Percentiles rank a stretch among this genome's conserved stretches.
These are phyloP conservation scores for Asterochloris sp. DNA, from an alignment of 139 green algal genomes.

Conservation along the genomic window DNA sequence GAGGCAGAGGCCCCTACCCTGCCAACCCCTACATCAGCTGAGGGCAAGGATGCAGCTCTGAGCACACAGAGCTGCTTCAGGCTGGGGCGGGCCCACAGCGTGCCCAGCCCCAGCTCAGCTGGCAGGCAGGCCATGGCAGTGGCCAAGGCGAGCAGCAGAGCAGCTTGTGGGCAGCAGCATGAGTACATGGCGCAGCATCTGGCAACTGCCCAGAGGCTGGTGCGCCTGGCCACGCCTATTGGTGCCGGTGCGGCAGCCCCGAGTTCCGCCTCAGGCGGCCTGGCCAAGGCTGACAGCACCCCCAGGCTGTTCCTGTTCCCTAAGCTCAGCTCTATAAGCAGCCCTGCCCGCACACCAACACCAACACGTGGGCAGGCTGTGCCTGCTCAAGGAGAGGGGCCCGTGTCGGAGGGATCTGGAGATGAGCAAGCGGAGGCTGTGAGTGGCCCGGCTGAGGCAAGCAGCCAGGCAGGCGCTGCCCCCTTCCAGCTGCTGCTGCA, in stretches of 20 bases:
- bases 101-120: not conserved
- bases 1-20: not conserved
- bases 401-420: too few relatives aligned
- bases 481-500: too few relatives aligned
- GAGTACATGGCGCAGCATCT: not conserved
- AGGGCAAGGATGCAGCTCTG: not conserved
- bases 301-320: too few relatives aligned
- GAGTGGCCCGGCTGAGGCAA: too few relatives aligned
- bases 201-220: constrained; percentile 2
- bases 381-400: not conserved
- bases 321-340: too few relatives aligned
- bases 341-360: too few relatives aligned
- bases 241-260: not conserved
- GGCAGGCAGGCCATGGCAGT: not conserved
- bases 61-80: too few relatives aligned
- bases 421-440: too few relatives aligned
- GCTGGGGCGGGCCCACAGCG: too few relatives aligned
- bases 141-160: not conserved
- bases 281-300: not conserved
- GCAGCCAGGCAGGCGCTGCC: too few relatives aligned
- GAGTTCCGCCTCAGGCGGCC: not conserved
- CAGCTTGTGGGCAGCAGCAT: constrained; percentile 3
- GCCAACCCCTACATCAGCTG: not conserved
- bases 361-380: not conserved
- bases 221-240: not conserved